Conservation (phyloP, 805 yeast genomes). For the Pichia scutulata region DNA sequence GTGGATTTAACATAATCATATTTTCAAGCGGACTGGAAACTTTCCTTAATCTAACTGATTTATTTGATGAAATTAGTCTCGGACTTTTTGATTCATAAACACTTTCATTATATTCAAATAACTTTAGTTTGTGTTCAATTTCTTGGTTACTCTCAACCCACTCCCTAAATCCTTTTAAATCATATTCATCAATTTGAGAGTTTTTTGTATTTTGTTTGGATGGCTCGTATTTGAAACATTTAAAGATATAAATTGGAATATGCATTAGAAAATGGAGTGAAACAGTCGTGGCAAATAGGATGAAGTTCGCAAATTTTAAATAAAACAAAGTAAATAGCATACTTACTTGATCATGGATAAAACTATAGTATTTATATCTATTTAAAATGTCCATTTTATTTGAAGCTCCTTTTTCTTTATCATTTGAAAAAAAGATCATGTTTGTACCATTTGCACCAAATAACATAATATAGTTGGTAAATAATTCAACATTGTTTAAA, state of each 20-base stretch:
- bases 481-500: conserved; percentile 5
- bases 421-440: neutral
- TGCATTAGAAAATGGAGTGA: conserved; percentile 16
- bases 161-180: neutral
- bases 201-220: neutral
- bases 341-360: conserved; percentile 13
- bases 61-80: neutral
- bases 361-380: conserved; percentile 10
- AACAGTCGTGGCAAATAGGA: conserved; percentile 13
- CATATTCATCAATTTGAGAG: neutral
- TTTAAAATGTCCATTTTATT: neutral
- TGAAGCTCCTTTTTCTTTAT: no score
- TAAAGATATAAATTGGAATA: conserved; percentile 14
- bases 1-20: neutral
- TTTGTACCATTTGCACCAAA: conserved; percentile 13
- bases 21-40: neutral
- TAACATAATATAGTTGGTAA: conserved; percentile 11
- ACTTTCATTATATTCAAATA: neutral
- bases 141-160: neutral
- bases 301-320: conserved; percentile 19
- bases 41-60: neutral
- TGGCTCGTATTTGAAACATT: conserved; percentile 4
- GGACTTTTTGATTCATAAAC: neutral
- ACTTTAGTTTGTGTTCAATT: neutral
- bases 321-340: conserved; percentile 14